A percentile compares a stretch with the other conserved stretches of the same genome.
These are phyloP conservation scores for Colletotrichum phormii DNA, from an alignment of 2,329 filamentous ascomycete species.

Conservation along the genomic window DNA sequence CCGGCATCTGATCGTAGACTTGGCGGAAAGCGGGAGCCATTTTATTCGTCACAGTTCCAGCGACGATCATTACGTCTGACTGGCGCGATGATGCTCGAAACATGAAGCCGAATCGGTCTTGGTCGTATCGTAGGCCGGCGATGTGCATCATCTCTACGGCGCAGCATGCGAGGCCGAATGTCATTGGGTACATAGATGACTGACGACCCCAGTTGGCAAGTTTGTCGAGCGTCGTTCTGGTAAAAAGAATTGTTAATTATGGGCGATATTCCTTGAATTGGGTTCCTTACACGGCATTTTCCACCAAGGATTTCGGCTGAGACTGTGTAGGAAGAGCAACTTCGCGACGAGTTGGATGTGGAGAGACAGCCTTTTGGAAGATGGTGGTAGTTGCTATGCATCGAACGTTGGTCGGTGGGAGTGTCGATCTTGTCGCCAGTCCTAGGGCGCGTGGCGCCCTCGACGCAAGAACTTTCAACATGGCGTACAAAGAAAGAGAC, in stretches of 20 bases:
- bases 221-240: slow-evolving; percentile 80
- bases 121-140: slow-evolving; percentile 90
- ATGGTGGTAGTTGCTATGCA: background rate
- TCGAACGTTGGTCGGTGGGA: background rate
- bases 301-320: background rate
- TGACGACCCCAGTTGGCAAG: slow-evolving; percentile 88
- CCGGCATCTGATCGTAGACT: slow-evolving; percentile 96
- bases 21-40: slow-evolving; percentile 92
- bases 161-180: slow-evolving; percentile 89
- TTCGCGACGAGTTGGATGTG: background rate
- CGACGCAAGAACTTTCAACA: background rate
- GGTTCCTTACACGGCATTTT: background rate
- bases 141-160: slow-evolving; percentile 94
- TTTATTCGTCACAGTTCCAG: slow-evolving; percentile 94
- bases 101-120: slow-evolving; percentile 89
- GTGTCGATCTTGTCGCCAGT: background rate
- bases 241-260: background rate
- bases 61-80: slow-evolving; percentile 93
- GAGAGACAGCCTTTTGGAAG: background rate
- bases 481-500: background rate
- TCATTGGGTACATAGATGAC: slow-evolving; percentile 88
- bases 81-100: slow-evolving; percentile 90
- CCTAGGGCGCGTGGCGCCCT: no score
- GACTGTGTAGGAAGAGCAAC: background rate
- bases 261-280: background rate